phyloP scores from a whole-genome alignment of 2,329 filamentous ascomycete genomes.

The Cytospora piceicola region DNA sequence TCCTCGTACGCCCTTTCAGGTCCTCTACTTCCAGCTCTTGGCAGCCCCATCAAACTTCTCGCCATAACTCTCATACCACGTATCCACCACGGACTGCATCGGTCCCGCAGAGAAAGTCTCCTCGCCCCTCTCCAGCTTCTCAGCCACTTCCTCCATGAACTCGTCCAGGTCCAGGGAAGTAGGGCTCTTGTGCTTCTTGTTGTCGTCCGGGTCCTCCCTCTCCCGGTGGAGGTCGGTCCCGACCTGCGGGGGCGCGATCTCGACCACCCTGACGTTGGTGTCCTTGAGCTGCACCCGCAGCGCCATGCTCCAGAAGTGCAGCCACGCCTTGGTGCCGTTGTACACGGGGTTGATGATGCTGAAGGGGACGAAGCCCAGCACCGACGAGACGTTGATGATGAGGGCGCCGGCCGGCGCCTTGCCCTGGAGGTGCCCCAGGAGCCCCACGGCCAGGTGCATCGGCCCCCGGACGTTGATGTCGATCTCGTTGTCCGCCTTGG shows the following conservation, averaged over 20 bases:
- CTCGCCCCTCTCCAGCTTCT: constrained; percentile 50
- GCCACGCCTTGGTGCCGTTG: constrained; percentile 62
- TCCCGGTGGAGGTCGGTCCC: constrained; percentile 60
- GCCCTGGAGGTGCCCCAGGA: constrained; percentile 54
- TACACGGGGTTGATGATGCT: constrained; percentile 61
- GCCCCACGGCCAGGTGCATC: constrained; percentile 55
- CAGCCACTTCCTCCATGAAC: constrained; percentile 54
- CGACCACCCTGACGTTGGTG: constrained; percentile 52
- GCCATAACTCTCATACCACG: constrained; percentile 28
- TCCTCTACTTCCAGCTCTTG: constrained; percentile 20
- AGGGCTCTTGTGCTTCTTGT: constrained; percentile 61
- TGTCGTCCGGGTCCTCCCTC: constrained; percentile 58
- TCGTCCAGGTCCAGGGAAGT: constrained; percentile 53
- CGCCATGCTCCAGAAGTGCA: constrained; percentile 61
- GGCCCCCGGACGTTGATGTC: constrained; percentile 62
- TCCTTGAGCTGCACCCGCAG: constrained; percentile 53
- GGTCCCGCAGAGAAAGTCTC: constrained; percentile 53
- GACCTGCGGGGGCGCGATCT: constrained; percentile 60
- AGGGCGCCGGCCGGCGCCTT: constrained; percentile 42
- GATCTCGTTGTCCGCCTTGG: constrained; percentile 59
- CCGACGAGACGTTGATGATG: constrained; percentile 59
- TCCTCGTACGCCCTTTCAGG: background rate
- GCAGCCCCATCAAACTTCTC: constrained; percentile 28
- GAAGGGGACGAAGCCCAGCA: constrained; percentile 57
- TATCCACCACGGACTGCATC: constrained; percentile 26